phyloP scores from a whole-genome alignment of 2,329 filamentous ascomycete species.

The Trichoderma oligosporum region DNA sequence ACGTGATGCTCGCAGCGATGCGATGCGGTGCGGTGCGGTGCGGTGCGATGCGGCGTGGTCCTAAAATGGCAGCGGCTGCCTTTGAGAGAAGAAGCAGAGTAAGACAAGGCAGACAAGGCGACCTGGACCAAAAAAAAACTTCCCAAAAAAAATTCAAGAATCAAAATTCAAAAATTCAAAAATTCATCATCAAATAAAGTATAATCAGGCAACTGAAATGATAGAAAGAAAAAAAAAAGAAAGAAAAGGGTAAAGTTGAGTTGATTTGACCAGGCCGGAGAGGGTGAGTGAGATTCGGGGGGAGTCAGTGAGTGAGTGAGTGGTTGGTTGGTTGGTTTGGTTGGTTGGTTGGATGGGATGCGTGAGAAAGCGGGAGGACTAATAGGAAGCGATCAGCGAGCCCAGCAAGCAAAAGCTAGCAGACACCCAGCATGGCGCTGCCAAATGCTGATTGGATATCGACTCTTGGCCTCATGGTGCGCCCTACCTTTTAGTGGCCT shows the following conservation, averaged over 20 bases:
- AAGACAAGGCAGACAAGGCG: no score
- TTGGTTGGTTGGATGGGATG: no score
- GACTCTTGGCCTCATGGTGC: background rate
- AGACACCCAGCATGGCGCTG: conserved; percentile 17
- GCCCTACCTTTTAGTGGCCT: background rate
- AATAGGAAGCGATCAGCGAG: conserved; percentile 17
- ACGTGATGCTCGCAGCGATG: background rate
- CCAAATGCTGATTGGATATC: conserved; percentile 9
- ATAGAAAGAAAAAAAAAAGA: background rate
- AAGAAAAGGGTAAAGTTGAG: background rate
- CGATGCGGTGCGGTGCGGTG: background rate
- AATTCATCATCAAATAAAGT: no score
- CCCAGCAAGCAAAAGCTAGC: background rate
- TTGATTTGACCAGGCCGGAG: no score
- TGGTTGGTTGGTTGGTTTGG: no score
- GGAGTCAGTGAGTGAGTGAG: conserved; percentile 5
- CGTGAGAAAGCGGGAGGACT: conserved; percentile 8
- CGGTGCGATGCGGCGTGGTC: background rate
- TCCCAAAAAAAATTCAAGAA: no score
- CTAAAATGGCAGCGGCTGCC: background rate
- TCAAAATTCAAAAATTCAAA: no score
- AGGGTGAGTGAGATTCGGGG: conserved; percentile 10
- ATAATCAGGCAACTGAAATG: no score
- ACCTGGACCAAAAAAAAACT: no score
- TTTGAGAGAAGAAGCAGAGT: background rate